A percentile compares a stretch with the other conserved stretches of the same genome.
phyloP scores from a whole-genome alignment of 306 rosid genomes.

The Canavalia gladiata region DNA sequence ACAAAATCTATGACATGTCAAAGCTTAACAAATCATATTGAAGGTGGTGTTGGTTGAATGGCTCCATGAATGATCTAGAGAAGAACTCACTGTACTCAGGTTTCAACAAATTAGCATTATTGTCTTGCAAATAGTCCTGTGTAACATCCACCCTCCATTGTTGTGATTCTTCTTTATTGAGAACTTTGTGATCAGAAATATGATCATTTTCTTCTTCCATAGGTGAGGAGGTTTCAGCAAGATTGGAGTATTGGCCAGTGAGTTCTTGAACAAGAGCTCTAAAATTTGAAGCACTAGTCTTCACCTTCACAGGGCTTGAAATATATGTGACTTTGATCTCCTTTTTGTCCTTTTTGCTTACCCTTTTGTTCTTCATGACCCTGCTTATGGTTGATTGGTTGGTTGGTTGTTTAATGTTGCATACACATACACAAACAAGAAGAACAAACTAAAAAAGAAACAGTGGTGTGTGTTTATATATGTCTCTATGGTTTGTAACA shows the following conservation, averaged over 20 bases:
- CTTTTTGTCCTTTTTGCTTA: constrained; percentile 52
- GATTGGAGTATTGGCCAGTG: constrained; percentile 81
- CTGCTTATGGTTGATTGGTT: too few relatives aligned
- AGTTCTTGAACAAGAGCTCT: constrained; percentile 91
- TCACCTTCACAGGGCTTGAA: constrained; percentile 87
- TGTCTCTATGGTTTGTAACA: constrained; percentile 15
- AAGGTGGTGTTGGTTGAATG: constrained; percentile 35
- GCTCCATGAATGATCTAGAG: constrained; percentile 46
- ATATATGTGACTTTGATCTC: constrained; percentile 79
- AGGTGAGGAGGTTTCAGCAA: constrained; percentile 56
- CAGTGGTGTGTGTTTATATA: not conserved
- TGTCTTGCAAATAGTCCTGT: not conserved
- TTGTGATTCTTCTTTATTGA: constrained; percentile 17
- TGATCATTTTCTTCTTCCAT: constrained; percentile 47
- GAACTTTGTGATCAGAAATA: constrained; percentile 6
- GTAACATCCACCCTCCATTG: constrained; percentile 20
- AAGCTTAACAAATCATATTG: constrained; percentile 49
- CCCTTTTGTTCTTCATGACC: constrained; percentile 61
- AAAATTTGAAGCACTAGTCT: constrained; percentile 78
- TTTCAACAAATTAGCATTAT: constrained; percentile 30
- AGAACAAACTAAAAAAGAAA: not conserved
- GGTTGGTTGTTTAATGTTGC: too few relatives aligned
- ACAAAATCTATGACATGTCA: constrained; percentile 43
- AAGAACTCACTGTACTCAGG: constrained; percentile 39
- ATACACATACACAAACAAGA: not conserved